Evolutionary conservation across 306 rosid genomes (phyloP).

Genomic region (Vigna unguiculata): DNA sequence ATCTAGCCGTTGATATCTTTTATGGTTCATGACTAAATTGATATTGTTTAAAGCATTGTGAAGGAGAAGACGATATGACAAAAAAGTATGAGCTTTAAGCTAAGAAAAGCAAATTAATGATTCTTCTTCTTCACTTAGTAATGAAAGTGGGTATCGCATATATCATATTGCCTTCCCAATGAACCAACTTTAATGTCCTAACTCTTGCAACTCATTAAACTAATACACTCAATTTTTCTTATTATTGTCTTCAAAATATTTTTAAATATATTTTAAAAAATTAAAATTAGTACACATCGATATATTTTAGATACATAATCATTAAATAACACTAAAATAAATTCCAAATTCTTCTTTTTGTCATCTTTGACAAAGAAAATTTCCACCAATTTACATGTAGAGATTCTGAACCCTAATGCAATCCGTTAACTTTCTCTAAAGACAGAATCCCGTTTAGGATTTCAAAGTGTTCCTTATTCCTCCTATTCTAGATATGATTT

Average conservation of each 20-base stretch:
- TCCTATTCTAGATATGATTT: slow-evolving; percentile 21
- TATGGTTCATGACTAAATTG: slow-evolving; percentile 12
- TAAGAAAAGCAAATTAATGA: slow-evolving; percentile 48
- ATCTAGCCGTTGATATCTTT: slow-evolving; percentile 9
- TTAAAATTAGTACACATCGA: too few species aligned
- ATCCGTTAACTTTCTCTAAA: slow-evolving; percentile 19
- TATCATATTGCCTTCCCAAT: slow-evolving; percentile 41
- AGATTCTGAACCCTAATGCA: slow-evolving; percentile 18
- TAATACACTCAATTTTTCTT: too few species aligned
- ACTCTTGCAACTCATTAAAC: neutral
- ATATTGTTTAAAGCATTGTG: slow-evolving; percentile 19
- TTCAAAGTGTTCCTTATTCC: slow-evolving; percentile 10
- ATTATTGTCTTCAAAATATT: too few species aligned
- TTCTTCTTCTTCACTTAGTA: slow-evolving; percentile 41
- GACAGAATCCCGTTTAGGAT: slow-evolving; percentile 32
- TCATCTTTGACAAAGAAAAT: slow-evolving; percentile 44
- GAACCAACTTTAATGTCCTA: slow-evolving; percentile 35
- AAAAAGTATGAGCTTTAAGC: slow-evolving; percentile 23
- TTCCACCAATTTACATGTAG: slow-evolving; percentile 29
- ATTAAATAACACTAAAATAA: too few species aligned
- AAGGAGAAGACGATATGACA: neutral
- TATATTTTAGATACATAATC: too few species aligned
- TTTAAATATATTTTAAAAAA: too few species aligned
- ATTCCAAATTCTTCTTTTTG: neutral
- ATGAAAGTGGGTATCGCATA: slow-evolving; percentile 38